phyloP scores from a whole-genome alignment of 2,329 filamentous ascomycete genomes.

The Talaromyces sp. region DNA sequence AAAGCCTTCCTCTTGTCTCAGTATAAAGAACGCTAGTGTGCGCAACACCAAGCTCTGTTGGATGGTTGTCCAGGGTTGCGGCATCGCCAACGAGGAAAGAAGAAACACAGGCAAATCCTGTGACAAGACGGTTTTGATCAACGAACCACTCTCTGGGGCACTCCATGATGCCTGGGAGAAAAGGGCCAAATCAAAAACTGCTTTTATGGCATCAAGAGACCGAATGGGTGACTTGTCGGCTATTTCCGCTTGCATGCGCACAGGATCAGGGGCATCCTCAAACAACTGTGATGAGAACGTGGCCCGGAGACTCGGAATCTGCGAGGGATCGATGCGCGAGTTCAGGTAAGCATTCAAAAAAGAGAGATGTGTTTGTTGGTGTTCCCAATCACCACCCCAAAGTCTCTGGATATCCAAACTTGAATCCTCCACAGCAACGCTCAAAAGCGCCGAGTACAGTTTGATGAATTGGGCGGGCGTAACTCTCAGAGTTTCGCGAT shows the following conservation, averaged over 20 bases:
- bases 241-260: conserved; percentile 57
- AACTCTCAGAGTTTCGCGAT: conserved; percentile 71
- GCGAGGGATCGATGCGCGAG: conserved; percentile 72
- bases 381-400: conserved; percentile 86
- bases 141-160: conserved; percentile 51
- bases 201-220: conserved; percentile 75
- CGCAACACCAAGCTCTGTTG: conserved; percentile 47
- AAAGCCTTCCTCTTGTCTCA: conserved; percentile 71
- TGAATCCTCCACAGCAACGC: conserved; percentile 60
- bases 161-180: conserved; percentile 55
- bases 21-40: conserved; percentile 73
- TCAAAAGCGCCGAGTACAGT: conserved; percentile 73
- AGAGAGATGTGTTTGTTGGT: conserved; percentile 84
- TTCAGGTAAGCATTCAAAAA: conserved; percentile 86
- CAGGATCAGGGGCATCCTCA: conserved; percentile 54
- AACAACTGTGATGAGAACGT: conserved; percentile 69
- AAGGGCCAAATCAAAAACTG: conserved; percentile 60
- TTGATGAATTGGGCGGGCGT: conserved; percentile 75
- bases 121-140: conserved; percentile 59
- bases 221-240: conserved; percentile 83
- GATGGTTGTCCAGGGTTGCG: conserved; percentile 46
- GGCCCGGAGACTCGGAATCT: conserved; percentile 74
- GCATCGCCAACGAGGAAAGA: conserved; percentile 44
- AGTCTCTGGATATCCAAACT: conserved; percentile 78
- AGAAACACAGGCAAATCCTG: conserved; percentile 47